These are phyloP conservation scores for Fusarium camptoceras DNA, from an alignment of 2,329 filamentous ascomycete genomes.

Conservation along the genomic window DNA sequence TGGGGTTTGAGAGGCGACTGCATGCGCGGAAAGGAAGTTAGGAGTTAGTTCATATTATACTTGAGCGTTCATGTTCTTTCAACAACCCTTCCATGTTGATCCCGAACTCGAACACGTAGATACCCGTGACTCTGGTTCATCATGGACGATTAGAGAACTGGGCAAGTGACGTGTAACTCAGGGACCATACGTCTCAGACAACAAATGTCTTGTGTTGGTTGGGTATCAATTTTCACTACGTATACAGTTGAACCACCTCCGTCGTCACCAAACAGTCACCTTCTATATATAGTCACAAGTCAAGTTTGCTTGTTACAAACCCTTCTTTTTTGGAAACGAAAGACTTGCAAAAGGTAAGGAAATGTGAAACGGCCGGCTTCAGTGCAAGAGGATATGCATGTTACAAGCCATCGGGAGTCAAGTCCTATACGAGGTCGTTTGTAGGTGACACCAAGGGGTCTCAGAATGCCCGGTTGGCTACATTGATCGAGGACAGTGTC, in stretches of 20 bases:
- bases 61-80: background rate
- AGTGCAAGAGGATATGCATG: background rate
- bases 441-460: constrained; percentile 8
- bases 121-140: background rate
- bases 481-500: constrained; percentile 9
- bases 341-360: background rate
- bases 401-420: constrained; percentile 11
- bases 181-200: background rate
- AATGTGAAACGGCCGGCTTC: background rate
- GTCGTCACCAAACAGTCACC: background rate
- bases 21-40: background rate
- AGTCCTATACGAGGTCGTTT: constrained; percentile 18
- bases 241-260: background rate
- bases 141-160: constrained; percentile 1
- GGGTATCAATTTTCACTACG: background rate
- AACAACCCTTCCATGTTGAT: background rate
- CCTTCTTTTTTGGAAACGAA: background rate
- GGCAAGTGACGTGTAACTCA: background rate
- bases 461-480: constrained; percentile 13
- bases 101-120: background rate
- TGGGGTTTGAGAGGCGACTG: background rate
- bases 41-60: background rate
- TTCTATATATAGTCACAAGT: background rate
- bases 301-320: background rate
- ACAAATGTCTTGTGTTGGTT: background rate